Conservation (phyloP, 441 rosid species). For the Melastoma candidum region DNA sequence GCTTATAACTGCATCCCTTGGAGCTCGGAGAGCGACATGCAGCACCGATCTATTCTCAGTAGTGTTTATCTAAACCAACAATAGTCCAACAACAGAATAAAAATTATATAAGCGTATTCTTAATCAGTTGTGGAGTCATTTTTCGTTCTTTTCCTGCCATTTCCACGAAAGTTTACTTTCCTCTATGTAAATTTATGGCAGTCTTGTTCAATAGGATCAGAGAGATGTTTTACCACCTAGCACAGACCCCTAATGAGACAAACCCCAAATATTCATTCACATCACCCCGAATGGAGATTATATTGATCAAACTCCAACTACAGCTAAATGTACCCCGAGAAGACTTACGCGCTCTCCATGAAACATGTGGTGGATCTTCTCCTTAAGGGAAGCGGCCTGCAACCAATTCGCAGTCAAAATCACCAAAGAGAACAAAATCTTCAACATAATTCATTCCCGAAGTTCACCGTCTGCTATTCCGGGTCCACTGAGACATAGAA, state of each 20-base stretch:
- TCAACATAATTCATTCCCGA: too few relatives aligned
- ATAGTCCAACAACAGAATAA: conserved; percentile 8
- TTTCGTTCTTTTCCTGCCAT: background rate
- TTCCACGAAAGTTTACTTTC: too few relatives aligned
- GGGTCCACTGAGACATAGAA: too few relatives aligned
- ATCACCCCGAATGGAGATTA: too few relatives aligned
- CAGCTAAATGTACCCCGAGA: background rate
- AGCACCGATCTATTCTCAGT: conserved; percentile 92
- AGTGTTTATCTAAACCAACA: conserved; percentile 57
- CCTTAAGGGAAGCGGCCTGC: conserved; percentile 64
- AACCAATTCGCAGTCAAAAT: background rate
- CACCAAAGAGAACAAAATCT: too few relatives aligned
- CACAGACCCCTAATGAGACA: too few relatives aligned
- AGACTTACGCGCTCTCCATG: conserved; percentile 69
- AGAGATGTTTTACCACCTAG: too few relatives aligned
- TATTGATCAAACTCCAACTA: background rate
- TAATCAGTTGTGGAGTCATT: background rate
- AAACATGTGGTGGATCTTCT: conserved; percentile 66
- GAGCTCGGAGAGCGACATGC: conserved; percentile 91
- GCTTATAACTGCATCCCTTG: conserved; percentile 60
- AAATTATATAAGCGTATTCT: conserved; percentile 6
- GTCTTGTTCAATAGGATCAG: too few relatives aligned
- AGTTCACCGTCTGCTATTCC: too few relatives aligned
- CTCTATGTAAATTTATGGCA: too few relatives aligned
- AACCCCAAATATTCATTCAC: too few relatives aligned